phyloP scores from a whole-genome alignment of 192 early-diverging fungal genomes.

The Rhizophlyctis rosea region DNA sequence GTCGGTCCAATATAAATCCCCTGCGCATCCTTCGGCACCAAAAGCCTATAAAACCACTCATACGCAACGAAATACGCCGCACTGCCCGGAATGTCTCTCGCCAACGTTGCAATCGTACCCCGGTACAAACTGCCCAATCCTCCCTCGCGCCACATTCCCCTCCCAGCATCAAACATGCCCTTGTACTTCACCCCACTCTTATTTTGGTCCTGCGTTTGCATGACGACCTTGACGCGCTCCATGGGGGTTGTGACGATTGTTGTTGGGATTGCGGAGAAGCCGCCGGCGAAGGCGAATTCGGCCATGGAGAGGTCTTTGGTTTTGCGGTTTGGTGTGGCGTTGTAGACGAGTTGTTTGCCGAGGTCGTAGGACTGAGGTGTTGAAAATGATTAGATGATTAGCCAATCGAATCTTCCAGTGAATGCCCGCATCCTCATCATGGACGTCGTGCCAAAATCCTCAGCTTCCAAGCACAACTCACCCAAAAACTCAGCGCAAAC shows the following conservation, averaged over 20 bases:
- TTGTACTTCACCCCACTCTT: constrained; percentile 74
- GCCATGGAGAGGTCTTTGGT: constrained; percentile 59
- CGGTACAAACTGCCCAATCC: constrained; percentile 86
- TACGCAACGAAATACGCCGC: constrained; percentile 96
- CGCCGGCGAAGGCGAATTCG: constrained; percentile 88
- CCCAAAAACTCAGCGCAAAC: constrained; percentile 94
- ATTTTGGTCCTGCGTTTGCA: constrained; percentile 79
- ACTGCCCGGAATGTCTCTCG: constrained; percentile 90
- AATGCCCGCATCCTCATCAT: neutral
- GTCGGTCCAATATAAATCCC: constrained; percentile 72
- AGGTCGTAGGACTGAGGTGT: constrained; percentile 55
- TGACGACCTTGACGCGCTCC: constrained; percentile 92
- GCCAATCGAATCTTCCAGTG: no score
- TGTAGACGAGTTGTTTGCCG: constrained; percentile 68
- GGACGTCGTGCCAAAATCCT: neutral
- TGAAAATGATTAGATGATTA: constrained; percentile 1
- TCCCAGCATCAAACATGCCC: constrained; percentile 85
- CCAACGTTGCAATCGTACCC: constrained; percentile 89
- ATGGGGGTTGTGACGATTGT: constrained; percentile 92
- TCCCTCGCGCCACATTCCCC: constrained; percentile 79
- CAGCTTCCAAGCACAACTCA: constrained; percentile 18
- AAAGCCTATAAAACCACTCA: constrained; percentile 61
- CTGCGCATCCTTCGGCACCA: constrained; percentile 64
- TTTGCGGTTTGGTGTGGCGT: constrained; percentile 53
- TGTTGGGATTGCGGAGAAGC: constrained; percentile 92